Evolutionary conservation across 2,329 filamentous ascomycete species (phyloP).

Genomic region (Chaetomium sp.): DNA sequence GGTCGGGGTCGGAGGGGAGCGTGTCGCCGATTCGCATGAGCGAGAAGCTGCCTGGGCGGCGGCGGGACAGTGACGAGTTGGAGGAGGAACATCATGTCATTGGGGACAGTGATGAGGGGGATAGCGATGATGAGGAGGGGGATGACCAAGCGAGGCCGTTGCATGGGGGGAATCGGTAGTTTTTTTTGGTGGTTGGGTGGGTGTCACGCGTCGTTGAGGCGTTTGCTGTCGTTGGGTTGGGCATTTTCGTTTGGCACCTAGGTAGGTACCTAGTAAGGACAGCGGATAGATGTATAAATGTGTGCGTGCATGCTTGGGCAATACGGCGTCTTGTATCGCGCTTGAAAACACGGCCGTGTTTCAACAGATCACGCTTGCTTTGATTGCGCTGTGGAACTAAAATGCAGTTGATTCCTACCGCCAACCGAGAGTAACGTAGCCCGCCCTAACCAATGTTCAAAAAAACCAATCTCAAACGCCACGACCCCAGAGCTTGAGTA

Average conservation of each 20-base stretch:
- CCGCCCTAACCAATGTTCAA: slow-evolving; percentile 10
- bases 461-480: neutral
- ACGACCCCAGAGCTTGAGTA: neutral
- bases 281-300: neutral
- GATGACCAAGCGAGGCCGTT: slow-evolving; percentile 28
- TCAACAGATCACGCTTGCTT: neutral
- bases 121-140: slow-evolving; percentile 37
- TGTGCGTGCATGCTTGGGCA: neutral
- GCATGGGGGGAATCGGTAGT: slow-evolving; percentile 24
- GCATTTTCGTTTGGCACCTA: neutral
- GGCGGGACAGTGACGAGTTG: slow-evolving; percentile 37
- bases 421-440: neutral
- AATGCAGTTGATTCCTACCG: neutral
- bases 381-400: neutral
- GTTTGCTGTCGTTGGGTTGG: neutral
- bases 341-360: neutral
- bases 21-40: slow-evolving; percentile 33
- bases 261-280: neutral
- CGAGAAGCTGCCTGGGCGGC: slow-evolving; percentile 37
- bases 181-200: neutral
- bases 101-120: slow-evolving; percentile 46
- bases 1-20: slow-evolving; percentile 18
- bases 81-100: slow-evolving; percentile 54
- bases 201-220: neutral
- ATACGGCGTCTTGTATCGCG: neutral